phyloP scores from a whole-genome alignment of 805 yeast genomes.

The Candida insectalens region DNA sequence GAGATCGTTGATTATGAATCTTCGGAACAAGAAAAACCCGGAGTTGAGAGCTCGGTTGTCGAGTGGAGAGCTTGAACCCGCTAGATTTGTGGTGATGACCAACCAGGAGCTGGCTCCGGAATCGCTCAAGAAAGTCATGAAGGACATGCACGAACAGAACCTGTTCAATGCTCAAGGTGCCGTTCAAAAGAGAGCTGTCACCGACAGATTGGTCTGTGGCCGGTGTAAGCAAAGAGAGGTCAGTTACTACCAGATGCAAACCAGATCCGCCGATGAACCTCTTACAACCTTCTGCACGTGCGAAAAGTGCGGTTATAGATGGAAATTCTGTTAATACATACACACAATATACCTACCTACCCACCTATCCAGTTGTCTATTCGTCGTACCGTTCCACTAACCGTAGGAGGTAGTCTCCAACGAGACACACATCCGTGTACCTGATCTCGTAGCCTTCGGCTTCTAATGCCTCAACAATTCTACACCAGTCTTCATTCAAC shows the following conservation, averaged over 20 bases:
- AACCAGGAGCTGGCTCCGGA: slow-evolving; percentile 97
- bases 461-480: slow-evolving; percentile 5
- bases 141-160: slow-evolving; percentile 78
- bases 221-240: slow-evolving; percentile 97
- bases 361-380: not conserved
- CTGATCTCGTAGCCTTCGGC: slow-evolving; percentile 3
- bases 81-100: slow-evolving; percentile 64
- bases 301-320: slow-evolving; percentile 93
- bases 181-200: slow-evolving; percentile 87
- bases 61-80: slow-evolving; percentile 55
- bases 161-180: slow-evolving; percentile 97
- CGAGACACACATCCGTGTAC: slow-evolving; percentile 5
- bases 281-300: slow-evolving; percentile 97
- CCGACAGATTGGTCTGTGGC: slow-evolving; percentile 95
- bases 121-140: slow-evolving; percentile 74
- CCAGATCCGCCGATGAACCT: slow-evolving; percentile 98
- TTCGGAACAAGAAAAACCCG: slow-evolving; percentile 85
- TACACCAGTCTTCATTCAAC: slow-evolving; percentile 4
- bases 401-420: slow-evolving; percentile 5
- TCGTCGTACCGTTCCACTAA: not conserved
- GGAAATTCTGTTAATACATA: slow-evolving; percentile 80
- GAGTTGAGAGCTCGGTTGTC: slow-evolving; percentile 64
- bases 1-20: slow-evolving; percentile 78
- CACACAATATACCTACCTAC: not conserved
- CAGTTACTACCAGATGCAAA: slow-evolving; percentile 94